Evolutionary conservation across 148 eudicot species (phyloP).

Genomic region (Salicornia ramosissima): DNA sequence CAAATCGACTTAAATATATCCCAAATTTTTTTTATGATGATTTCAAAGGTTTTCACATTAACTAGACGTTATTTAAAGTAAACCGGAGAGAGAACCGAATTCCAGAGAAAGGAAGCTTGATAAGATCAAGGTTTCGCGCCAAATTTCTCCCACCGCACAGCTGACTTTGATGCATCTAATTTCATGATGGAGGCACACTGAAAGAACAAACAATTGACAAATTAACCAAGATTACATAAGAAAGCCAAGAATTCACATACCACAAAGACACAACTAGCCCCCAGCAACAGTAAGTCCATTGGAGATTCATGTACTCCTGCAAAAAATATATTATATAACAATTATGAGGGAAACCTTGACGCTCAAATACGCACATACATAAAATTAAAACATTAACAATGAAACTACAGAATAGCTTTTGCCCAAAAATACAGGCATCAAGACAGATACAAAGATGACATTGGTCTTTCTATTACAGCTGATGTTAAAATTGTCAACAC

Average conservation of each 20-base stretch:
- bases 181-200: conserved; percentile 5
- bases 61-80: background rate
- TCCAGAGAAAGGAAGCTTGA: background rate
- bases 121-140: conserved; percentile 5
- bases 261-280: conserved; percentile 22
- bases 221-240: conserved; percentile 13
- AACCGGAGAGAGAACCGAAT: background rate
- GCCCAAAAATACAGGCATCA: background rate
- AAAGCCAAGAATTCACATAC: conserved; percentile 34
- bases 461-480: background rate
- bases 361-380: conserved; percentile 3
- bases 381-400: conserved; percentile 14
- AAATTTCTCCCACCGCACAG: background rate
- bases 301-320: conserved; percentile 31
- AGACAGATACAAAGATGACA: background rate
- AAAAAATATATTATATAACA: conserved; percentile 28
- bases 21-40: background rate
- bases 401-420: background rate
- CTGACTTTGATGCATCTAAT: conserved; percentile 1
- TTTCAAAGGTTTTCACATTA: background rate
- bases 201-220: conserved; percentile 2
- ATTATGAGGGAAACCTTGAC: conserved; percentile 24
- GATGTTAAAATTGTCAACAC: background rate
- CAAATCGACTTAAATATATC: too few species aligned
- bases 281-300: conserved; percentile 24